Conservation (phyloP, 2,329 filamentous ascomycete genomes). For the Albifimbria verrucaria region DNA sequence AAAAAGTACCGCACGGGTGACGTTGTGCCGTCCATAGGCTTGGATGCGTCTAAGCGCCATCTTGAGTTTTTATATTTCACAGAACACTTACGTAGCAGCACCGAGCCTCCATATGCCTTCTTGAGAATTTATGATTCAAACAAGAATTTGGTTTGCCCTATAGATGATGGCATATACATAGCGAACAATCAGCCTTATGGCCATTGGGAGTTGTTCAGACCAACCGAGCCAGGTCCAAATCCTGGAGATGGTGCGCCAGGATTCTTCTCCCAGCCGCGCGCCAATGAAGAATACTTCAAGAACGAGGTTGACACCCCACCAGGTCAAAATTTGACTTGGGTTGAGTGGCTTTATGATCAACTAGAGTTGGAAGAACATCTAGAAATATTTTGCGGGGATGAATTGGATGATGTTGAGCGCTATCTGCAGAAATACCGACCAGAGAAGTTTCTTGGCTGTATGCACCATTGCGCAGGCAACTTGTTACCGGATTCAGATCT, state of each 20-base stretch:
- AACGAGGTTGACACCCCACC: background rate
- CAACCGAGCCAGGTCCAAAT: background rate
- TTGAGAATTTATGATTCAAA: background rate
- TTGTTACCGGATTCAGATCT: background rate
- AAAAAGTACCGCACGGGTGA: background rate
- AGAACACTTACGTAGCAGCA: background rate
- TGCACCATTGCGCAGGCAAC: background rate
- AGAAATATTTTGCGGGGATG: background rate
- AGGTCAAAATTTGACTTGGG: background rate
- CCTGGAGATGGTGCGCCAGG: background rate
- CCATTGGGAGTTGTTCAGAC: conserved; percentile 1
- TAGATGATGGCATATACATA: background rate
- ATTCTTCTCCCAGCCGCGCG: background rate
- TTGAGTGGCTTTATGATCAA: background rate
- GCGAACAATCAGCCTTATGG: background rate
- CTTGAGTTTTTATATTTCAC: background rate
- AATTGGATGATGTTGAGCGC: background rate
- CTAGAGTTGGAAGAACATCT: background rate
- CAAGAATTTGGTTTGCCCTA: background rate
- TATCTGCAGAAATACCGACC: conserved; percentile 1
- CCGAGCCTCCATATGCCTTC: background rate
- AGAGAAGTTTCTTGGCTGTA: conserved; percentile 1
- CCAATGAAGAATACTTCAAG: background rate
- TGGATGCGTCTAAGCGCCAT: no score
- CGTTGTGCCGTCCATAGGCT: no score